Conservation (phyloP, 2,329 filamentous ascomycete genomes). For the Chaetomiaceae sp. region DNA sequence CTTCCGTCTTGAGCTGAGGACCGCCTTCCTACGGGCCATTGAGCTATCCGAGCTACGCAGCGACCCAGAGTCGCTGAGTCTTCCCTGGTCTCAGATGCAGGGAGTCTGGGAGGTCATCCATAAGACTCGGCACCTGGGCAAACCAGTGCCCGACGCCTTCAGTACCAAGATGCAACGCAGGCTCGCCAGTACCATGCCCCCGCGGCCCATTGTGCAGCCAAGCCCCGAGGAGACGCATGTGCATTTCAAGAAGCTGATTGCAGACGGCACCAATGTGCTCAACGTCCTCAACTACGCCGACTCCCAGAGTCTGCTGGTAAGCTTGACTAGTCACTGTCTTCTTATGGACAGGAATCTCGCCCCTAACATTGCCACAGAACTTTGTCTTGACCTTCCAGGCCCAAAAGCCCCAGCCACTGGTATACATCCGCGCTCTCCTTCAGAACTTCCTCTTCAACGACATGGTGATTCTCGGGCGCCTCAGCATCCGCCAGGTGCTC, state of each 20-base stretch:
- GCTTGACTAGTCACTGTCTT: conserved; percentile 28
- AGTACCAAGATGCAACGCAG: conserved; percentile 87
- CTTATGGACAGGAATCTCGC: not conserved
- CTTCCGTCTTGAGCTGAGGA: conserved; percentile 62
- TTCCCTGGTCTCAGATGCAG: conserved; percentile 50
- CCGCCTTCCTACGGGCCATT: conserved; percentile 55
- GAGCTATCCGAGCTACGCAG: conserved; percentile 45
- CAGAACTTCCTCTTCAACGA: conserved; percentile 72
- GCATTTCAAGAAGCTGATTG: conserved; percentile 66
- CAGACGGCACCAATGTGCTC: conserved; percentile 63
- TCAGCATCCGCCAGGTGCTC: conserved; percentile 69
- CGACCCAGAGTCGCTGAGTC: conserved; percentile 44
- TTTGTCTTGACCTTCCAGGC: conserved; percentile 72
- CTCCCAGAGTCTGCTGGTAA: conserved; percentile 65
- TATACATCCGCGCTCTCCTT: conserved; percentile 77
- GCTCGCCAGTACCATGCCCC: conserved; percentile 88
- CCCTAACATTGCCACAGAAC: conserved; percentile 43
- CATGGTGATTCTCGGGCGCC: conserved; percentile 62
- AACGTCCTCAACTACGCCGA: conserved; percentile 52
- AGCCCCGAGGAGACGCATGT: conserved; percentile 66
- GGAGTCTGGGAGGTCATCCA: conserved; percentile 52
- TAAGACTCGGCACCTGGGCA: conserved; percentile 58
- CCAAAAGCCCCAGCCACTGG: conserved; percentile 74
- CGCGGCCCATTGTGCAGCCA: conserved; percentile 78
- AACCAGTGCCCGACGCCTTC: conserved; percentile 70